phyloP scores from a whole-genome alignment of 2,329 filamentous ascomycete species.

The Ilyonectria sp. region DNA sequence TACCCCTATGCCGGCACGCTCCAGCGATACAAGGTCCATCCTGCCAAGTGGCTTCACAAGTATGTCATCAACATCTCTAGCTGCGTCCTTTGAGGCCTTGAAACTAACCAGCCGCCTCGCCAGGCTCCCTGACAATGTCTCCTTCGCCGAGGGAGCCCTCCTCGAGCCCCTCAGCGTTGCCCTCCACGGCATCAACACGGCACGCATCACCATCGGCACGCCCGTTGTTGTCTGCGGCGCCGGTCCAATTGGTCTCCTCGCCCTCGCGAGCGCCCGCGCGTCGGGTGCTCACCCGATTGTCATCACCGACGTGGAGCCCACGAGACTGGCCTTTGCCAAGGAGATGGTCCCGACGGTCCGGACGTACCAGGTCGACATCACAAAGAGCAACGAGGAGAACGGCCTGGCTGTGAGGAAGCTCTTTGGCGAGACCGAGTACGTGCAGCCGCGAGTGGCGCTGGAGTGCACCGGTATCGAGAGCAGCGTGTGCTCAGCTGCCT shows the following conservation, averaged over 20 bases:
- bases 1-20: constrained; percentile 74
- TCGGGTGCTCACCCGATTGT: constrained; percentile 76
- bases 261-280: constrained; percentile 70
- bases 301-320: constrained; percentile 73
- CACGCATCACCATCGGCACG: constrained; percentile 68
- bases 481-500: constrained; percentile 72
- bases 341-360: constrained; percentile 68
- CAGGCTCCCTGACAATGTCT: constrained; percentile 68
- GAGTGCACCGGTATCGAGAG: constrained; percentile 79
- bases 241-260: constrained; percentile 74
- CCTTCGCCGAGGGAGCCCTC: constrained; percentile 72
- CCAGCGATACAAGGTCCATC: constrained; percentile 73
- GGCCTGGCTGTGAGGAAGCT: constrained; percentile 67
- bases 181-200: constrained; percentile 71
- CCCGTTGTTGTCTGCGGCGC: constrained; percentile 73
- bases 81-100: not conserved
- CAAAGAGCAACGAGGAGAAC: constrained; percentile 63
- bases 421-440: constrained; percentile 69
- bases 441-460: constrained; percentile 70
- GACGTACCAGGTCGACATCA: constrained; percentile 68
- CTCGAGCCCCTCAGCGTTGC: constrained; percentile 77
- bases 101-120: constrained; percentile 17
- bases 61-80: constrained; percentile 34
- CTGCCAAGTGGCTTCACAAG: constrained; percentile 72
- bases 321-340: constrained; percentile 70